phyloP scores from a whole-genome alignment of 2,329 filamentous ascomycete genomes.

The Ascochyta fabae region DNA sequence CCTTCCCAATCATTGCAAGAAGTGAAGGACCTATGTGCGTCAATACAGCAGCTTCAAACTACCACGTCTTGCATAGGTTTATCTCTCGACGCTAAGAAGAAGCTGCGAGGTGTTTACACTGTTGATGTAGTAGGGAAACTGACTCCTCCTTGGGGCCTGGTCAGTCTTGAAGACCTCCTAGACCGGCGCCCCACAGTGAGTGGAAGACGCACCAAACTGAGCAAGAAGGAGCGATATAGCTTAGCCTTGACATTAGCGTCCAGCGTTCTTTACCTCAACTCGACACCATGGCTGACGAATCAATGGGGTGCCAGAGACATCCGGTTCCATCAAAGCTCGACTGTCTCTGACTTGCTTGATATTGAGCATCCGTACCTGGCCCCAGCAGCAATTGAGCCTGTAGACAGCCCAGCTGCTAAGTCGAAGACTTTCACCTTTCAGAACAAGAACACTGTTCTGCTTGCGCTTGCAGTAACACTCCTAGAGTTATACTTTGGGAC shows the following conservation, averaged over 20 bases:
- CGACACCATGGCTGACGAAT: slow-evolving; percentile 46
- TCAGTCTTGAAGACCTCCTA: slow-evolving; percentile 44
- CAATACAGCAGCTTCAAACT: slow-evolving; percentile 38
- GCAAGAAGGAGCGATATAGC: slow-evolving; percentile 45
- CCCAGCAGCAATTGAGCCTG: slow-evolving; percentile 15
- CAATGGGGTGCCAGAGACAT: slow-evolving; percentile 46
- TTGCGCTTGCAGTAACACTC: slow-evolving; percentile 44
- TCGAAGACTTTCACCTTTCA: slow-evolving; percentile 26
- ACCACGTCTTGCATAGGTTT: slow-evolving; percentile 40
- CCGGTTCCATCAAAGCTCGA: slow-evolving; percentile 36
- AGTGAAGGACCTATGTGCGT: slow-evolving; percentile 47
- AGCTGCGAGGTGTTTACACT: slow-evolving; percentile 38
- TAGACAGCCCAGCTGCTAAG: not conserved
- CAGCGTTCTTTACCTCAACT: slow-evolving; percentile 45
- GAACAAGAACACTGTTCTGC: slow-evolving; percentile 45
- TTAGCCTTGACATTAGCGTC: slow-evolving; percentile 47
- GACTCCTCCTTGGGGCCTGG: slow-evolving; percentile 20
- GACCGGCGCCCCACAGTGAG: slow-evolving; percentile 32
- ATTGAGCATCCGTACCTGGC: slow-evolving; percentile 43
- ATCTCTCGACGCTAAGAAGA: slow-evolving; percentile 41
- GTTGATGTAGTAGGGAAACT: slow-evolving; percentile 26
- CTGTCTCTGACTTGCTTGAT: slow-evolving; percentile 32
- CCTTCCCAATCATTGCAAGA: slow-evolving; percentile 29
- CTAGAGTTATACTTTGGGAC: slow-evolving; percentile 48
- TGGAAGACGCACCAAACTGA: slow-evolving; percentile 38